These are phyloP conservation scores for Yamadazyma diospyri DNA, from an alignment of 1,139 yeast species.

Conservation along the genomic window DNA sequence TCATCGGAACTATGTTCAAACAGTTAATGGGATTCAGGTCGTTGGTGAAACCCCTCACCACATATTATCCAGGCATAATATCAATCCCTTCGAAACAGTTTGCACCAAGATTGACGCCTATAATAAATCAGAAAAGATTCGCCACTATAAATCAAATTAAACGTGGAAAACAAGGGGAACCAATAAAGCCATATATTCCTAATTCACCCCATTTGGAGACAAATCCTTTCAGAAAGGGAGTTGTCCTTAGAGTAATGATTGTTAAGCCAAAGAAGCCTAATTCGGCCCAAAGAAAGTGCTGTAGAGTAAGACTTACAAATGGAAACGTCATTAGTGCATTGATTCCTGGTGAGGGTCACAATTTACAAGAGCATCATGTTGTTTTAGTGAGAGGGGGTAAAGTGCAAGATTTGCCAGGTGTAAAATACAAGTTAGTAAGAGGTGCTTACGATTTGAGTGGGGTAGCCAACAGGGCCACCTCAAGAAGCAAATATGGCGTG, in stretches of 20 bases:
- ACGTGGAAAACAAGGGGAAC: constrained; percentile 59
- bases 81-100: constrained; percentile 2
- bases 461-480: constrained; percentile 86
- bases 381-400: constrained; percentile 96
- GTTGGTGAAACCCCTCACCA: constrained; percentile 5
- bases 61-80: constrained; percentile 1
- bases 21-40: constrained; percentile 11
- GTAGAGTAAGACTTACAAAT: constrained; percentile 88
- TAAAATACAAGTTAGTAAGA: constrained; percentile 88
- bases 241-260: constrained; percentile 90
- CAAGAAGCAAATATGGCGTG: constrained; percentile 92
- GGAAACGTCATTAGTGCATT: constrained; percentile 90
- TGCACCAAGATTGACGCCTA: neutral
- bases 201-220: constrained; percentile 80
- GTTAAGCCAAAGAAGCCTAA: constrained; percentile 97
- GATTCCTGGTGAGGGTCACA: constrained; percentile 98
- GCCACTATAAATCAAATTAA: constrained; percentile 75
- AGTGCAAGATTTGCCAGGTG: constrained; percentile 98
- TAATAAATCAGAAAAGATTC: constrained; percentile 30
- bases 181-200: constrained; percentile 41
- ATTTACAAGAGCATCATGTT: constrained; percentile 96
- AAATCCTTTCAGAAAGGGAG: constrained; percentile 88
- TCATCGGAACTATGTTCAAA: constrained; percentile 13
- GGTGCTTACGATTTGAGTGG: constrained; percentile 95
- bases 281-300: constrained; percentile 96